Evolutionary conservation across 176 grass and related monocot genomes (phyloP).

Genomic region (Thinopyrum elongatum): DNA sequence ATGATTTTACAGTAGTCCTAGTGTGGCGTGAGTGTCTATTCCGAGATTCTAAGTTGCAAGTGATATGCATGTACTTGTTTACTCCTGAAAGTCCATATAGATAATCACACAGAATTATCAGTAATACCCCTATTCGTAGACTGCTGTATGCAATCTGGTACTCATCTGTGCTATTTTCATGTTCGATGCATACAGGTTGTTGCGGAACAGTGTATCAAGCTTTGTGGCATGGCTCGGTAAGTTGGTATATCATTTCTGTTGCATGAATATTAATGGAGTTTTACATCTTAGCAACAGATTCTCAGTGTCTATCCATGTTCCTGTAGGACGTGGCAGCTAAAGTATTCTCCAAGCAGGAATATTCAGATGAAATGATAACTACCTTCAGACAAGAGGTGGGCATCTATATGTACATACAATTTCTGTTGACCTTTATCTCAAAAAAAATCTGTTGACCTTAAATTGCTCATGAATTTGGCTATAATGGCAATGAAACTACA

Average conservation of each 20-base stretch:
- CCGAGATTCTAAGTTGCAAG: neutral
- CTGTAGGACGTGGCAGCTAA: constrained; percentile 92
- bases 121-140: neutral
- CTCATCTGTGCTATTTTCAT: constrained; percentile 17
- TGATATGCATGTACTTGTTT: neutral
- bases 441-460: neutral
- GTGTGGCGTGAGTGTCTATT: constrained; percentile 2
- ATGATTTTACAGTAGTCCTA: constrained; percentile 13
- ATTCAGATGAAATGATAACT: constrained; percentile 80
- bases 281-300: neutral
- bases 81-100: neutral
- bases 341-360: constrained; percentile 89
- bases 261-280: constrained; percentile 26
- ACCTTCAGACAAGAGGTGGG: constrained; percentile 94
- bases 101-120: neutral
- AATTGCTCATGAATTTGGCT: neutral
- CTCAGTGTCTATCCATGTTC: neutral
- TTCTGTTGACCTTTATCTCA: neutral
- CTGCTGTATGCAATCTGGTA: neutral
- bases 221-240: constrained; percentile 93
- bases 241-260: constrained; percentile 58
- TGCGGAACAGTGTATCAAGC: constrained; percentile 94
- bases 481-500: neutral
- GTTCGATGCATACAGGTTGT: constrained; percentile 51
- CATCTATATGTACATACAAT: constrained; percentile 2